Percentiles rank a stretch among this genome's conserved stretches.
Conservation (phyloP, 768 basidiomycete species). For the Lentinus brumalis region DNA sequence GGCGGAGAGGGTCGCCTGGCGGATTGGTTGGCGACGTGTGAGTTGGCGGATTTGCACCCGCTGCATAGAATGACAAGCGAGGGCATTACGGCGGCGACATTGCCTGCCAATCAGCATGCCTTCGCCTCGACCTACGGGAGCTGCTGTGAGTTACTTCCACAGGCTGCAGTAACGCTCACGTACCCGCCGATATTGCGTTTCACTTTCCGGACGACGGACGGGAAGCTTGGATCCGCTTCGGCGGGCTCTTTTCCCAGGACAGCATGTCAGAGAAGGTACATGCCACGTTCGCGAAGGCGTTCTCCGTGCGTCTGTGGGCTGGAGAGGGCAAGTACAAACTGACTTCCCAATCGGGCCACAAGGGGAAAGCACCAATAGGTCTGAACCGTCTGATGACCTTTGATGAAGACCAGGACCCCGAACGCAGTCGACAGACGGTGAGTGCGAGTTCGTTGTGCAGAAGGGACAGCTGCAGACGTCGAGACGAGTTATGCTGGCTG, state of each 20-base stretch:
- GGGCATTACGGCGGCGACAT: no score
- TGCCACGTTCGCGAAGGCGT: constrained; percentile 4
- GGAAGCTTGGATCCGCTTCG: neutral
- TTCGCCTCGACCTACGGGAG: no score
- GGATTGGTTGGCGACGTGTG: no score
- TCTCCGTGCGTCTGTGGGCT: neutral
- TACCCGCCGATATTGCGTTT: no score
- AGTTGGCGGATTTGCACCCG: no score
- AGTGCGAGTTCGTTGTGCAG: neutral
- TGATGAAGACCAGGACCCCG: neutral
- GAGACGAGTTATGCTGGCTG: neutral
- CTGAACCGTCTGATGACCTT: neutral
- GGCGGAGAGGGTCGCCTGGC: no score
- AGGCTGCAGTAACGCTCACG: no score
- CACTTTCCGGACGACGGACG: no score
- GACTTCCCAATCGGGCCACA: constrained; percentile 3
- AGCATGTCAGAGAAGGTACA: neutral
- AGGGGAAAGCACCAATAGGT: neutral
- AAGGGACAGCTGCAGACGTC: neutral
- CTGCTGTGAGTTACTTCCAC: no score
- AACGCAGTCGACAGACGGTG: neutral
- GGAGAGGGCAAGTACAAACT: neutral
- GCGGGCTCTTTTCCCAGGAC: neutral
- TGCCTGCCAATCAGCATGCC: no score
- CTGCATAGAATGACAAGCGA: no score